phyloP scores from a whole-genome alignment of 208 protist species.

The Tetramitus jugosus region DNA sequence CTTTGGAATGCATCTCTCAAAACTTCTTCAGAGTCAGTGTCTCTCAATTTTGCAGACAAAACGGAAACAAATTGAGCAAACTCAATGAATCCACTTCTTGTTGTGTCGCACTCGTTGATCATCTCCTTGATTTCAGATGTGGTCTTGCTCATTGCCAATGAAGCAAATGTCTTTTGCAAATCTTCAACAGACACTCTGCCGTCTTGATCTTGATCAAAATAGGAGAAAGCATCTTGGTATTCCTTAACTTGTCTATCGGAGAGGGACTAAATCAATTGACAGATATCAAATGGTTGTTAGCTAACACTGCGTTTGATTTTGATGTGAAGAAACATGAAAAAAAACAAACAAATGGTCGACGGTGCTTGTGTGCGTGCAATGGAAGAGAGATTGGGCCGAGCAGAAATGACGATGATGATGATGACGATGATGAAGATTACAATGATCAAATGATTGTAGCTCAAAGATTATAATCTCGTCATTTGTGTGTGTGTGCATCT shows the following conservation, averaged over 20 bases:
- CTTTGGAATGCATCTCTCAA: slow-evolving; percentile 53
- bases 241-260: slow-evolving; percentile 18
- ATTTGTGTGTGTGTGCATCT: too few species aligned
- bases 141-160: neutral
- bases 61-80: slow-evolving; percentile 9
- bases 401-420: too few species aligned
- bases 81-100: neutral
- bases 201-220: slow-evolving; percentile 18
- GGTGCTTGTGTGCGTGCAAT: too few species aligned
- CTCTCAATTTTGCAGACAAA: neutral
- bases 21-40: slow-evolving; percentile 47
- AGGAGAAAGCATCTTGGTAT: neutral
- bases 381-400: too few species aligned
- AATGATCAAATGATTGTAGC: too few species aligned
- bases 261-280: neutral
- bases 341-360: too few species aligned
- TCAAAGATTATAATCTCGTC: too few species aligned
- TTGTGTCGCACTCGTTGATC: slow-evolving; percentile 16
- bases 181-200: neutral
- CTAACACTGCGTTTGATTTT: too few species aligned
- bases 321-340: too few species aligned
- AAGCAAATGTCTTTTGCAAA: neutral
- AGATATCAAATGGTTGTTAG: neutral
- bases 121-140: slow-evolving; percentile 13
- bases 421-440: too few species aligned